Base-by-base conservation (phyloP, 306 rosid species). In the Vicia faba region DNA sequence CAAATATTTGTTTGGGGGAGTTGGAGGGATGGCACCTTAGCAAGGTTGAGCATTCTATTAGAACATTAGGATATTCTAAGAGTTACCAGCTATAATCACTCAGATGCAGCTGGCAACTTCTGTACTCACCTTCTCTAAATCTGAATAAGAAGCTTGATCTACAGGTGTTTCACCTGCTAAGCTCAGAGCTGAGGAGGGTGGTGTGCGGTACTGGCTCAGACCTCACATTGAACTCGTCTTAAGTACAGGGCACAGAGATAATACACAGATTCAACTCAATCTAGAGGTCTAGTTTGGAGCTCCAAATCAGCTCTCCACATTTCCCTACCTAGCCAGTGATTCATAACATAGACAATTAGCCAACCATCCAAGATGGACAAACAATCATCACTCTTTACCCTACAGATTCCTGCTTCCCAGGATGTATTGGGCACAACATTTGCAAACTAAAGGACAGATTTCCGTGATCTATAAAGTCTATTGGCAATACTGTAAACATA, bases 341-440 rank as follows among this genome's bases (percentile, higher is more conserved):
- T 15, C 23, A 9, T 7, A 36, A 33, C 44, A 58, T 58, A 16
- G 25, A 14, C n/a, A 33, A 25, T 15, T 10, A 14, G 23, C 23
- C 15, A 58, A 12, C 25, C 25, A 15, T 33, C 23, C 64, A 58
- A 1, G 8, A 28, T 31, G 25, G 8, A 19, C 3, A 31, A 55
- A 25, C 61, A 55, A 15, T 14, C 64, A 28, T 59, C 28, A 36
- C 43, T 8, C 44, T 59, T 59, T 23, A 35, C 25, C 8, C 2
- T 59, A 59, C 10, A 43, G 64, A 59, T 59, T 18, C 40, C 45
- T 33, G 43, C 64, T 33, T 15, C 64, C 26, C 8, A 33, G 7
- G 26, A 5, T 59, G 64, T 33, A 59, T 15, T 59, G n/a, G 5
- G 44, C 39, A 33, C 16, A 33, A 33, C 64, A 33, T 59, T 33